phyloP scores from a whole-genome alignment of 139 green algal species.

The Trebouxia sp. region DNA sequence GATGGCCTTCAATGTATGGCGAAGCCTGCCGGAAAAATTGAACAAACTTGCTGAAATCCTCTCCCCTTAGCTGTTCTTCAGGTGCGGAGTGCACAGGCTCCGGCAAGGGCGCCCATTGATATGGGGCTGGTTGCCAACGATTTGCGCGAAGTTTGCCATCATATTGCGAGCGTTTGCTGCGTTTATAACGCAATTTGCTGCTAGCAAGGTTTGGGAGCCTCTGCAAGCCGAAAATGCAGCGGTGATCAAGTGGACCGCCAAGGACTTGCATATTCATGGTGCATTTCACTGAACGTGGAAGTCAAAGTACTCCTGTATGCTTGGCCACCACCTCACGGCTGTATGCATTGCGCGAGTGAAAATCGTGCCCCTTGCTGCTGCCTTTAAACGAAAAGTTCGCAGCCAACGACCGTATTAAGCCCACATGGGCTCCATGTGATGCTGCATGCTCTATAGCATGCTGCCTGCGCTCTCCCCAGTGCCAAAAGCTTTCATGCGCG shows the following conservation, averaged over 20 bases:
- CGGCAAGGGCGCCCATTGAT: constrained; percentile 10
- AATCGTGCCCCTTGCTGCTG: too few species aligned
- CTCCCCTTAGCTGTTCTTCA: neutral
- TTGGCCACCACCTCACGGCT: neutral
- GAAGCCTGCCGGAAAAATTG: constrained; percentile 78
- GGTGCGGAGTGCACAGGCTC: neutral
- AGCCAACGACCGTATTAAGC: too few species aligned
- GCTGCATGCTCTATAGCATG: too few species aligned
- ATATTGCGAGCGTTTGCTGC: too few species aligned
- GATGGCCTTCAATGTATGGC: constrained; percentile 90
- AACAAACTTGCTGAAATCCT: constrained; percentile 44
- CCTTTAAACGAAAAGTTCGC: too few species aligned
- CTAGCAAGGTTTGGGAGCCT: neutral
- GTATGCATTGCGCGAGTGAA: neutral
- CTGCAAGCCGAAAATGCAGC: too few species aligned
- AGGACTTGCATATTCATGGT: neutral
- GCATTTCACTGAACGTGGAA: neutral
- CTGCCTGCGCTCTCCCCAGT: too few species aligned
- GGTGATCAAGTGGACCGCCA: too few species aligned
- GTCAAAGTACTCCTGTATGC: neutral
- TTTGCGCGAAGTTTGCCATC: neutral
- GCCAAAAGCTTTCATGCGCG: too few species aligned
- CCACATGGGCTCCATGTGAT: too few species aligned
- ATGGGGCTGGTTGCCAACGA: neutral
- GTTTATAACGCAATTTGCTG: too few species aligned